Conservation (phyloP, 1,284 basidiomycete species). For the Takashimella tepidaria region DNA sequence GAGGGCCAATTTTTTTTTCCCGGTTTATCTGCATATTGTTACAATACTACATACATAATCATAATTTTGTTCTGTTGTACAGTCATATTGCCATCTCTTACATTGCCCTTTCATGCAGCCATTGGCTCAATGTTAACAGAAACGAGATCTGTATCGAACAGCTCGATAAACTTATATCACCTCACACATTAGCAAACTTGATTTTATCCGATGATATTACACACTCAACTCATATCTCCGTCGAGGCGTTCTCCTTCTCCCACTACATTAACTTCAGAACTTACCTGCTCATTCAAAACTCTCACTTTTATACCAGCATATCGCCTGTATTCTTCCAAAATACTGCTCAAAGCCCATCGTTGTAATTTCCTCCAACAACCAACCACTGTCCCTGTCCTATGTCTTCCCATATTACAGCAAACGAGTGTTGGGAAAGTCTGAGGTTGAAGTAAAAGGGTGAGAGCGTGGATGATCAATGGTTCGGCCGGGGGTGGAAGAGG, state of each 20-base stretch:
- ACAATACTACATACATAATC: too few species aligned
- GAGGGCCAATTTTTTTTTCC: too few species aligned
- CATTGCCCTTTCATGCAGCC: constrained; percentile 8
- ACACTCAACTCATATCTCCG: neutral
- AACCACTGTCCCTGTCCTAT: constrained; percentile 53
- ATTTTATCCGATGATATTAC: neutral
- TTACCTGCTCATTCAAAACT: constrained; percentile 52
- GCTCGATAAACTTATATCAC: constrained; percentile 54
- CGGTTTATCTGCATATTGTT: too few species aligned
- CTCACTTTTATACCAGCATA: constrained; percentile 53
- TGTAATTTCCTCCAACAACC: constrained; percentile 51
- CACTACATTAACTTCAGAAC: constrained; percentile 11
- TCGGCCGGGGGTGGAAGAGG: constrained; percentile 48
- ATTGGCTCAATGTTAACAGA: constrained; percentile 31
- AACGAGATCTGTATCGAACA: constrained; percentile 54
- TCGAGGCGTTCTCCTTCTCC: too few species aligned
- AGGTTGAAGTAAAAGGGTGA: constrained; percentile 51
- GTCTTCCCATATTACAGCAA: constrained; percentile 54
- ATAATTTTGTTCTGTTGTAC: too few species aligned
- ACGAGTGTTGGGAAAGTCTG: constrained; percentile 51
- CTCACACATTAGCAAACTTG: neutral
- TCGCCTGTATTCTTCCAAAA: constrained; percentile 53
- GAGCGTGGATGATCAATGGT: constrained; percentile 53
- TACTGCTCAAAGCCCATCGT: constrained; percentile 51
- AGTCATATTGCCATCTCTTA: too few species aligned